Evolutionary conservation across 768 basidiomycete genomes (phyloP), one percentile per base, ranked within the genome.

Genomic region (Boletus patriciae): DNA sequence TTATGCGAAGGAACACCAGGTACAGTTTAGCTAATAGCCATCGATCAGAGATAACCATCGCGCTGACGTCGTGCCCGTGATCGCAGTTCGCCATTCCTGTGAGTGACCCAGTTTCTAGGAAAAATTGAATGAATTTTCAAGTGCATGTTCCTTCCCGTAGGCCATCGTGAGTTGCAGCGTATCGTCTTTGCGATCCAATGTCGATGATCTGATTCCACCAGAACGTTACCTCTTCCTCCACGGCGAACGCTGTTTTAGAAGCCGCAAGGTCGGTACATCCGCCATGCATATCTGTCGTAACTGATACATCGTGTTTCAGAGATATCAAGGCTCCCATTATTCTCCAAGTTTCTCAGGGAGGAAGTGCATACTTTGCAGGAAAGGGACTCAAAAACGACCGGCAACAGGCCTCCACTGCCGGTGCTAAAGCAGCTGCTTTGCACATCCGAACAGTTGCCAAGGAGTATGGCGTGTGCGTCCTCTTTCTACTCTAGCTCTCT

Each of bases 311-410:
- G 21, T 13, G 25, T 31, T 54, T 44, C 66, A 92, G 92, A 62
- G 97, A 98, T 73, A 84, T 91, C 82, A 98, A 98, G 74, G 82
- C 96, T 31, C 96, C 96, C 57, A 94, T 99, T 77, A 98, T 99
- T 76, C 79, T 98, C 67, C 97, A 98, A 72, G 87, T 95, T 61
- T 99, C 97, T 53, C 95, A 99, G 73, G 97, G 97, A 55, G 97
- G 97, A 67, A 83, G 85, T 59, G 96, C 95, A 50, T 98, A 89
- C 82, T 98, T 91, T 70, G 93, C 93, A 44, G 97, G 97, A 60
- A 99, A 99, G 76, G 96, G 95, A 29, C 83, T 99, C 55, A 77
- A 89, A 66, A 98, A 98, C 73, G 92, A 89, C 73, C 88, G 94
- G 65, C 97, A 98, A 69, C 87, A 98, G 75, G 97, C 93, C 6